phyloP scores from a whole-genome alignment of 23 red algal species.

The Gracilaria vermiculophylla region DNA sequence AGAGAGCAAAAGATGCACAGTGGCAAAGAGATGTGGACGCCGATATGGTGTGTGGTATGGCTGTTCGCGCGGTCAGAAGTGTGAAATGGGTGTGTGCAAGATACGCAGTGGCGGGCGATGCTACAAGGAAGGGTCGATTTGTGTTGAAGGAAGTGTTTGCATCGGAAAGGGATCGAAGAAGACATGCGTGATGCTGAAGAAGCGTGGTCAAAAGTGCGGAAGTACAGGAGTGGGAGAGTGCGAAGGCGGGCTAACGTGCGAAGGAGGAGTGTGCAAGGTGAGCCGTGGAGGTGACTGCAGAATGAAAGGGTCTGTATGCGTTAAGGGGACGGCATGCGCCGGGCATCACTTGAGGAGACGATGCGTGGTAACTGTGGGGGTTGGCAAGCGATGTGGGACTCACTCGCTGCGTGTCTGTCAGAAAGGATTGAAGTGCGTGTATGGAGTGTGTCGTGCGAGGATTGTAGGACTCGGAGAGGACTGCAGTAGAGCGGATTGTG shows the following conservation, averaged over 20 bases:
- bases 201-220: not conserved
- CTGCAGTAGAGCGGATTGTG: not conserved
- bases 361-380: constrained; percentile 22
- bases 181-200: constrained; percentile 37
- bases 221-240: not conserved
- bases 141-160: constrained; percentile 31
- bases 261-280: constrained; percentile 9
- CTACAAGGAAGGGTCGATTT: not conserved
- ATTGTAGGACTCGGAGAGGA: not conserved
- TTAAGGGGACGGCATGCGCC: not conserved
- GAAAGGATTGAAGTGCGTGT: not conserved
- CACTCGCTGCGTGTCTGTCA: constrained; percentile 19
- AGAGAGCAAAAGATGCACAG: not conserved
- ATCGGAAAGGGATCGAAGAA: not conserved
- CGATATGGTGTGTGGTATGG: not conserved
- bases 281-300: not conserved
- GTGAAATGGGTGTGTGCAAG: constrained; percentile 32
- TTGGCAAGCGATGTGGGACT: not conserved
- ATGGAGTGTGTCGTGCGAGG: not conserved
- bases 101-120: not conserved
- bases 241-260: not conserved
- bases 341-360: not conserved
- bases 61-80: not conserved
- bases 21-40: not conserved
- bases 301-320: not conserved